These are phyloP conservation scores for Aspergillus sp. DNA, from an alignment of 2,329 filamentous ascomycete genomes.

Conservation along the genomic window DNA sequence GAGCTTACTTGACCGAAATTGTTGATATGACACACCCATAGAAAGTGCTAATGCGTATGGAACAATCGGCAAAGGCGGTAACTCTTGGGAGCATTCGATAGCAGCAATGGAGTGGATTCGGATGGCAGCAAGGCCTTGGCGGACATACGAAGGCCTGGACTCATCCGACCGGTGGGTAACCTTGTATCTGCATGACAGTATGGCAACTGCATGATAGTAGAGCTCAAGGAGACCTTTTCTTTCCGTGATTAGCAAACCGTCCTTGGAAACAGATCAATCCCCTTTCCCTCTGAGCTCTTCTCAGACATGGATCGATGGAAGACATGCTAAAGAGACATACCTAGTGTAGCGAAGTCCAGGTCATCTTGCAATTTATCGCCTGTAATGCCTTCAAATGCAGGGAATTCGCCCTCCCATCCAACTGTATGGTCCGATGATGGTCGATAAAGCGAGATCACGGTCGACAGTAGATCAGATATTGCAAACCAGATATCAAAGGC, in stretches of 20 bases:
- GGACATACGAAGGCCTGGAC: conserved; percentile 53
- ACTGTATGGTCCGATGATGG: conserved; percentile 35
- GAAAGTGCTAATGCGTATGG: conserved; percentile 59
- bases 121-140: conserved; percentile 58
- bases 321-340: conserved; percentile 17
- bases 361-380: conserved; percentile 28
- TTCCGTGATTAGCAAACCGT: background rate
- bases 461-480: conserved; percentile 40
- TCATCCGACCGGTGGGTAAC: conserved; percentile 41
- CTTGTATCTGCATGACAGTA: conserved; percentile 56
- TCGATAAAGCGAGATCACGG: conserved; percentile 44
- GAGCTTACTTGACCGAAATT: conserved; percentile 55
- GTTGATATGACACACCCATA: conserved; percentile 58
- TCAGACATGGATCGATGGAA: background rate
- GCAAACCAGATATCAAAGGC: conserved; percentile 42
- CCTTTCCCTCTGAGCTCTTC: background rate
- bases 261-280: background rate
- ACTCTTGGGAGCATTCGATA: conserved; percentile 45
- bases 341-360: conserved; percentile 32
- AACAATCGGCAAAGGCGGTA: conserved; percentile 57
- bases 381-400: conserved; percentile 39
- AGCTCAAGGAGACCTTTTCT: conserved; percentile 53
- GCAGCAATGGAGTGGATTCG: conserved; percentile 56
- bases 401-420: conserved; percentile 44
- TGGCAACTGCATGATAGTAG: conserved; percentile 59